A percentile compares a stretch with the other conserved stretches of the same genome.
Conservation (phyloP, 768 basidiomycete species). For the Podaxis mareebaensis region DNA sequence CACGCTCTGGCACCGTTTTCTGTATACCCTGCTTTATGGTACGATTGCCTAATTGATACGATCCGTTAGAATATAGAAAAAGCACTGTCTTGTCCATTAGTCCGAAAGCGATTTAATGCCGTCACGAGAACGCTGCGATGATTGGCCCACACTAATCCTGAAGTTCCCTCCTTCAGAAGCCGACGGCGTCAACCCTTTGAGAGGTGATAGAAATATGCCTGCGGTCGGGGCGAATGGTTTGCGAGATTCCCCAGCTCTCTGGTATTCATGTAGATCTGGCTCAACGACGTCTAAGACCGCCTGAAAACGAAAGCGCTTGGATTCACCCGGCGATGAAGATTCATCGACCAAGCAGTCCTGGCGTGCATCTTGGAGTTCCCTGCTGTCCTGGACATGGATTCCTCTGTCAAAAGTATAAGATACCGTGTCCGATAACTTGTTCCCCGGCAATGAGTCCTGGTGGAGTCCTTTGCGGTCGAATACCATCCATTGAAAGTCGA, state of each 20-base stretch:
- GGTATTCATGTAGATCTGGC: neutral
- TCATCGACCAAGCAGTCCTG: neutral
- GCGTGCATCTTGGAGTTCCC: neutral
- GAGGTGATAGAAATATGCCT: slow-evolving; percentile 38
- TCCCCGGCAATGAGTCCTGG: neutral
- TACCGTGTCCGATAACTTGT: neutral
- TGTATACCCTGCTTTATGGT: neutral
- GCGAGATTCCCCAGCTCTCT: neutral
- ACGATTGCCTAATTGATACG: neutral
- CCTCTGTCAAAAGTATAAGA: neutral
- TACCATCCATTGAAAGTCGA: slow-evolving; percentile 60
- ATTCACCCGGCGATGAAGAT: slow-evolving; percentile 1
- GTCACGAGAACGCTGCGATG: slow-evolving; percentile 32
- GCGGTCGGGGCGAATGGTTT: slow-evolving; percentile 35
- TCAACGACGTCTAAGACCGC: neutral
- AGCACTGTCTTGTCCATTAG: neutral
- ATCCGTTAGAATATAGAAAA: neutral
- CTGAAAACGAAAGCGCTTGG: slow-evolving; percentile 5
- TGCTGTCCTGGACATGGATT: neutral
- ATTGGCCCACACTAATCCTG: neutral
- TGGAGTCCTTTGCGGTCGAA: slow-evolving; percentile 35
- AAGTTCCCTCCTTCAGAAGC: neutral
- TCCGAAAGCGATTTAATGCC: slow-evolving; percentile 40
- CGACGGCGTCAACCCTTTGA: slow-evolving; percentile 17
- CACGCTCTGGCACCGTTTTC: slow-evolving; percentile 16